A percentile compares a stretch with the other conserved stretches of the same genome.
These are phyloP conservation scores for Pleurotus sapidus DNA, from an alignment of 768 basidiomycete genomes.

Conservation along the genomic window DNA sequence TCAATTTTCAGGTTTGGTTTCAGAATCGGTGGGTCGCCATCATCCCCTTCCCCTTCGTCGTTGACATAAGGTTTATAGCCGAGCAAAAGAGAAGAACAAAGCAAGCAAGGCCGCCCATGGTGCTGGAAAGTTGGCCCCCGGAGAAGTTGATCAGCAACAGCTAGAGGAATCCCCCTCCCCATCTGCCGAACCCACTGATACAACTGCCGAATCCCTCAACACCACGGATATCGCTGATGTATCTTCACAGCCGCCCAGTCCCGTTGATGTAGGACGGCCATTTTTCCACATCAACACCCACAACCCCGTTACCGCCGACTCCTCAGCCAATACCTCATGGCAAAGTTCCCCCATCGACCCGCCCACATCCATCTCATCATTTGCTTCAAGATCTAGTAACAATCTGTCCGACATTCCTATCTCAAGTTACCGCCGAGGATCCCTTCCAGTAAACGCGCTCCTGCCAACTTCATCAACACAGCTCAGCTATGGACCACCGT, in stretches of 20 bases:
- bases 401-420: slow-evolving; percentile 25
- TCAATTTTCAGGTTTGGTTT: slow-evolving; percentile 73
- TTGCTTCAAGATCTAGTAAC: slow-evolving; percentile 18
- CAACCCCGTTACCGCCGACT: neutral
- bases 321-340: slow-evolving; percentile 25
- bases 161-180: slow-evolving; percentile 14
- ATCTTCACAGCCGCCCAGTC: slow-evolving; percentile 8
- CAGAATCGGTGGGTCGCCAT: slow-evolving; percentile 67
- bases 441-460: slow-evolving; percentile 47
- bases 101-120: slow-evolving; percentile 39
- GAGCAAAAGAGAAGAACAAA: slow-evolving; percentile 81
- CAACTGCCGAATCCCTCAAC: neutral
- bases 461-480: slow-evolving; percentile 9
- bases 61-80: slow-evolving; percentile 35
- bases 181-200: slow-evolving; percentile 11
- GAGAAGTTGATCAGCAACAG: slow-evolving; percentile 8
- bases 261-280: neutral
- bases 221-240: neutral
- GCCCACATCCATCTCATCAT: slow-evolving; percentile 30
- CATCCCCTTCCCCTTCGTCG: slow-evolving; percentile 6
- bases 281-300: slow-evolving; percentile 6
- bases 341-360: slow-evolving; percentile 32
- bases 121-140: slow-evolving; percentile 29
- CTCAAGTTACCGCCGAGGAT: slow-evolving; percentile 46
- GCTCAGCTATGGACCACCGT: slow-evolving; percentile 30